phyloP scores from a whole-genome alignment of 163 green algal species.

The Chlorella variabilis region DNA sequence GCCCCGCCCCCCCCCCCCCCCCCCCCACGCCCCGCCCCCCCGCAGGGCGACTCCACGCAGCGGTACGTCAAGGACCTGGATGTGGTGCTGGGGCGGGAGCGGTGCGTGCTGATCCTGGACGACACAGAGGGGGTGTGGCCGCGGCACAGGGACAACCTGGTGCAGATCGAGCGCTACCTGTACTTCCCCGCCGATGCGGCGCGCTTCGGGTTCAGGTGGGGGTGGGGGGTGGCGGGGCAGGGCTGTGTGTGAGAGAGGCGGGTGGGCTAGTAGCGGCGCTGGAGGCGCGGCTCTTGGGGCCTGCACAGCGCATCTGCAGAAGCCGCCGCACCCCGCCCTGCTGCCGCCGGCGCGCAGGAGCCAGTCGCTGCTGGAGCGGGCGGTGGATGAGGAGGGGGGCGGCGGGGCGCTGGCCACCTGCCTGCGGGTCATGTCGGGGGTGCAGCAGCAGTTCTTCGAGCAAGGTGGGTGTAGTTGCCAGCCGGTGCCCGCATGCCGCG shows the following conservation, averaged over 20 bases:
- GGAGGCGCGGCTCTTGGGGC: no score
- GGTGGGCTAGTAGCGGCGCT: background rate
- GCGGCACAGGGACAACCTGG: conserved; percentile 79
- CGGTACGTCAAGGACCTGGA: conserved; percentile 68
- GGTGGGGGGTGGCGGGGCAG: background rate
- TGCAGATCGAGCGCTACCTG: conserved; percentile 85
- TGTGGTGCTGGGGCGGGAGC: conserved; percentile 64
- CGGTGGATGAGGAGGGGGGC: conserved; percentile 63
- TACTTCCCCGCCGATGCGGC: conserved; percentile 77
- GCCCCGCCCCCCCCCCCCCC: background rate
- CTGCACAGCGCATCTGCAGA: no score
- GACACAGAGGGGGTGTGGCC: conserved; percentile 90
- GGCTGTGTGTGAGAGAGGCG: background rate
- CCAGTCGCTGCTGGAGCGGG: conserved; percentile 59
- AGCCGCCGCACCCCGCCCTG: no score
- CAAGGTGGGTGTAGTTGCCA: background rate
- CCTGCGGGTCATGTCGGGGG: conserved; percentile 56
- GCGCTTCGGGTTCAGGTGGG: conserved; percentile 52
- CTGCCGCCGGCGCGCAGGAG: conserved; percentile 2
- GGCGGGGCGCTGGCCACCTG: conserved; percentile 58
- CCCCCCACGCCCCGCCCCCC: background rate
- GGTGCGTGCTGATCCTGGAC: conserved; percentile 81
- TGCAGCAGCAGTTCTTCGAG: conserved; percentile 55
- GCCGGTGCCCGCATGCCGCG: background rate
- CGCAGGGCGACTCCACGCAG: conserved; percentile 56